Conservation (phyloP, 805 yeast genomes). For the Starmerella asiatica region DNA sequence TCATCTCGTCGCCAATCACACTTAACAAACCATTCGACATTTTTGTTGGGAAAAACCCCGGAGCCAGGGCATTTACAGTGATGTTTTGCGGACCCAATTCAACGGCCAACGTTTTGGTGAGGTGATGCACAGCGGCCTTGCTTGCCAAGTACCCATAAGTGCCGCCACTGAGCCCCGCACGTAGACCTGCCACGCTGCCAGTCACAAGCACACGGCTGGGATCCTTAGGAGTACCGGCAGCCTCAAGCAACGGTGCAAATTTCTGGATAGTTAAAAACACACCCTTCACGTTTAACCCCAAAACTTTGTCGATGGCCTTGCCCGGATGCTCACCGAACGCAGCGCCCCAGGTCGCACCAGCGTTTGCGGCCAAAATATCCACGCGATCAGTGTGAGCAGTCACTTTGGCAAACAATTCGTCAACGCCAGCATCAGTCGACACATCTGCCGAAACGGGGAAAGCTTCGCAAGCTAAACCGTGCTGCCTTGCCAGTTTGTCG, state of each 20-base stretch:
- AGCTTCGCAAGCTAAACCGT: slow-evolving; percentile 27
- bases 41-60: slow-evolving; percentile 65
- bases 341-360: slow-evolving; percentile 73
- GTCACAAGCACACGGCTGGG: slow-evolving; percentile 54
- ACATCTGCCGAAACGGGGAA: slow-evolving; percentile 45
- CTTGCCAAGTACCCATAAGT: slow-evolving; percentile 62
- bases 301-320: slow-evolving; percentile 46
- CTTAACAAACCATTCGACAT: slow-evolving; percentile 56
- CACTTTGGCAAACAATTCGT: slow-evolving; percentile 31
- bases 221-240: slow-evolving; percentile 40
- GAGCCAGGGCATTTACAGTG: slow-evolving; percentile 58
- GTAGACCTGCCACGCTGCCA: slow-evolving; percentile 51
- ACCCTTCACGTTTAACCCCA: slow-evolving; percentile 51
- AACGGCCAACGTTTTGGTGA: slow-evolving; percentile 49
- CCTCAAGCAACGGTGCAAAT: slow-evolving; percentile 44
- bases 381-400: slow-evolving; percentile 32
- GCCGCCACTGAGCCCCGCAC: slow-evolving; percentile 34
- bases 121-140: slow-evolving; percentile 60
- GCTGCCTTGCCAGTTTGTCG: slow-evolving; percentile 20
- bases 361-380: slow-evolving; percentile 58
- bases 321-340: slow-evolving; percentile 48
- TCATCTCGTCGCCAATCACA: slow-evolving; percentile 40
- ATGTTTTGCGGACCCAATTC: slow-evolving; percentile 55
- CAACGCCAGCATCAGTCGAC: slow-evolving; percentile 37
- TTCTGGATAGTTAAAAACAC: slow-evolving; percentile 54